Evolutionary conservation across 2,329 filamentous ascomycete species (phyloP), one percentile per base, ranked within the genome.

Genomic region (Didymella lethalis): DNA sequence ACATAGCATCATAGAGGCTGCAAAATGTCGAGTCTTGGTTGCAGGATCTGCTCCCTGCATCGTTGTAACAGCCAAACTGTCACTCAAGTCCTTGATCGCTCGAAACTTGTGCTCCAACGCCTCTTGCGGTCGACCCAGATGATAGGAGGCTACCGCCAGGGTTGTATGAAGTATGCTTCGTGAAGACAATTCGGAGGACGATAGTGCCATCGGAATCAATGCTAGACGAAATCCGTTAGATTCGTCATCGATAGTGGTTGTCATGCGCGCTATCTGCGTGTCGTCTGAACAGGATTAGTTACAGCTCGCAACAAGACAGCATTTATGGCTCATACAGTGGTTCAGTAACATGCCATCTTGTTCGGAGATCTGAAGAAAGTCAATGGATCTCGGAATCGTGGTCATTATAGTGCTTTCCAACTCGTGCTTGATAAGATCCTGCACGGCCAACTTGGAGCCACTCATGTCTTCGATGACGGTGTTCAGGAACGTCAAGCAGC

Each of bases 1-100:
- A 51, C 80, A 83, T 7, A 83, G 74, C 81, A 83, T 83, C 81
- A 83, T 81, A 7, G 79, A 82, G 12, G 80, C 77, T 14, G 81
- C 80, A 49, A 82, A 72, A 57, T 82, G 80, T 7, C 74, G 75
- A 48, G 79, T 74, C 7, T 72, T 76, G 16, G 67, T 71, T 12
- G 64, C 59, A 4, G 68, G 69, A 44, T 73, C 72, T 16, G 47
- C 40, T 20, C 20, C 28, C 2, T 54, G 40, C 12, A 59, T 29
- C 23, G 50, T 38, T 10, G 50, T 5, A 23, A 61, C 64, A 14
- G 66, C 64, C 29, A 83, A 65, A 4, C 79, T 80, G 8, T 75
- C 74, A 20, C 72, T 78, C 18, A 83, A 64, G 10, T 75, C 66
- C 18, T 74, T 72, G 36, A 83, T 77, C 0, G 81, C 80, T 18